Percentiles rank a stretch among this genome's conserved stretches.
Evolutionary conservation across 495 filamentous ascomycete species (phyloP).

Genomic region (Echria macrotheca): DNA sequence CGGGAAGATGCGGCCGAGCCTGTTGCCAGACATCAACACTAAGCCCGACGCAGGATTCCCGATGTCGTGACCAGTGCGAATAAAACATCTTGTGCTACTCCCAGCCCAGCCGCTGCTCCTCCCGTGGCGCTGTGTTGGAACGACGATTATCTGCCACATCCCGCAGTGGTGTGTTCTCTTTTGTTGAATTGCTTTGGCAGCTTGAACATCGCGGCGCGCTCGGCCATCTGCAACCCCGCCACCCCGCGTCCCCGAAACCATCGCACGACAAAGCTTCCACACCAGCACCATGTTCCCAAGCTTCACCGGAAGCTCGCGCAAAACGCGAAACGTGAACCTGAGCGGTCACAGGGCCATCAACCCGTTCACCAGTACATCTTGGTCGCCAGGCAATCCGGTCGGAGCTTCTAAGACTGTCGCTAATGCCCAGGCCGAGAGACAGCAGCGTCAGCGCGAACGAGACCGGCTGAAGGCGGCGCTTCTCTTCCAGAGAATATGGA

Average conservation of each 20-base stretch:
- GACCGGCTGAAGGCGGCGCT: constrained; percentile 69
- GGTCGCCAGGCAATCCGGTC: constrained; percentile 38
- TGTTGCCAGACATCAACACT: neutral
- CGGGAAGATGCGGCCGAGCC: constrained; percentile 1
- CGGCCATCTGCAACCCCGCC: neutral
- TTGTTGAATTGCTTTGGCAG: too few relatives aligned
- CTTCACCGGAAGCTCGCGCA: constrained; percentile 83
- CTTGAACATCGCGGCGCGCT: too few relatives aligned
- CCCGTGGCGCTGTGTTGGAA: too few relatives aligned
- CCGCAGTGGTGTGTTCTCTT: too few relatives aligned
- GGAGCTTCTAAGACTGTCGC: constrained; percentile 73
- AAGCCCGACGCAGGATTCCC: too few relatives aligned
- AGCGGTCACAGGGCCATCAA: constrained; percentile 71
- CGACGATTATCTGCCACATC: too few relatives aligned
- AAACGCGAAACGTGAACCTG: constrained; percentile 86
- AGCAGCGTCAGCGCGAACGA: constrained; percentile 74
- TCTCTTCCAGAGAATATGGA: constrained; percentile 75
- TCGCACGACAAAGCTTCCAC: neutral
- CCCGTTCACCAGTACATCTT: constrained; percentile 58
- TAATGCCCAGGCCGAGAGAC: constrained; percentile 78
- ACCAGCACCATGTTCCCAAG: constrained; percentile 67
- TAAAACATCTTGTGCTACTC: too few relatives aligned
- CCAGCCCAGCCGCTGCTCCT: too few relatives aligned
- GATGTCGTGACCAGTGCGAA: too few relatives aligned
- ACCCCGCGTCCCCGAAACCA: neutral